Evolutionary conservation across 2,329 filamentous ascomycete species (phyloP), one percentile per base, ranked within the genome.

Genomic region (Microdochium paspali): DNA sequence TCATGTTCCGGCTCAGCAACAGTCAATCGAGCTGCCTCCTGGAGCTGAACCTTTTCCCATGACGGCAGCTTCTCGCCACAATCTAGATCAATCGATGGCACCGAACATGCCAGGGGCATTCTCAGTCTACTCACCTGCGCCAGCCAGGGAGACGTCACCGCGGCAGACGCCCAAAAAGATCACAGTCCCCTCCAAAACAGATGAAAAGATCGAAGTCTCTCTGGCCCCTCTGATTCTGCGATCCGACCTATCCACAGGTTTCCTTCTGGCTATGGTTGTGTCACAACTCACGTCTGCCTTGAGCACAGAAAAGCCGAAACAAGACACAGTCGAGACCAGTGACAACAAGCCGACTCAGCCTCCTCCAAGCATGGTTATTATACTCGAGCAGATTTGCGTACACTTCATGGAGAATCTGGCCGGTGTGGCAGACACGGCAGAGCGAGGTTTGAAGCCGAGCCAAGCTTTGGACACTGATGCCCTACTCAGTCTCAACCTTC

Each of bases 71-170:
- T 24, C 10, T 20, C 46, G 26, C 53, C 43, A 20, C 10, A 40
- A 45, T 44, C 39, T 60, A 10, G 51, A 51, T 47, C 52, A 46
- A n/a, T 68, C 63, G 25, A 53, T 67, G 10, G 68, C 69, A n/a
- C 71, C 73, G 0, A 70, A 80, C 55, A 59, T 82, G 3, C 80
- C 80, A 1, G 82, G 80, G 1, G 73, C 80, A 2, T 84, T 84
- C 58, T 84, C 80, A 0, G 64, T 77, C 18, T 64, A 68, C 58
- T 59, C 51, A 46, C 62, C 51, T 42, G 47, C 52, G 10, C 60
- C 55, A 30, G 57, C 51, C 46, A 3, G 21, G 24, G 45, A 53
- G 24, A 21, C 20, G 44, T 20, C 49, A 52, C 35, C 21, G 30
- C 47, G 5, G 39, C 51, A 31, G 26, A 39, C 31, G 51, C 50